Percentiles rank a stretch among this genome's conserved stretches.
Conservation (phyloP, 202 grass and related monocot genomes). For the Carex sylvatica region DNA sequence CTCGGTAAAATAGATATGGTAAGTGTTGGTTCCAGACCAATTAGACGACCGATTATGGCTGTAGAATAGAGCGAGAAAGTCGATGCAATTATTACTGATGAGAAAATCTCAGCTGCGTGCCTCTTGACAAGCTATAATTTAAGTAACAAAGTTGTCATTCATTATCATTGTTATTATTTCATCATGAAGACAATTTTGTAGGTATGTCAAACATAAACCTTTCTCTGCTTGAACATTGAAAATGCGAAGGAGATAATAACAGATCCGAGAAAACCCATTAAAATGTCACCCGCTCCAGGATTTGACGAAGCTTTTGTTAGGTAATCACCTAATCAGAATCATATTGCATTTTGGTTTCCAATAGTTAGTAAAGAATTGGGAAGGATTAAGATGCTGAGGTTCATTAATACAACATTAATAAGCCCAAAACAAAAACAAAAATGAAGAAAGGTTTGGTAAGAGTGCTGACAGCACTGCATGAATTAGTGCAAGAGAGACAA, state of each 20-base stretch:
- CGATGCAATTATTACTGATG: constrained; percentile 64
- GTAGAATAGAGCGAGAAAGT: constrained; percentile 87
- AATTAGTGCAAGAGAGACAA: constrained; percentile 5
- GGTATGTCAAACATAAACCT: constrained; percentile 32
- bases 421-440: background rate
- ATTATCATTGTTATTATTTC: constrained; percentile 7
- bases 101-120: constrained; percentile 91
- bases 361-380: background rate
- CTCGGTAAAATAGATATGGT: constrained; percentile 85
- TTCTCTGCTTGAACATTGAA: constrained; percentile 96
- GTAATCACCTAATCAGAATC: constrained; percentile 58
- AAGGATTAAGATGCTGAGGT: background rate
- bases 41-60: constrained; percentile 58
- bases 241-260: constrained; percentile 96
- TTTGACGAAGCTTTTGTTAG: constrained; percentile 75
- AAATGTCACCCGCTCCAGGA: constrained; percentile 84
- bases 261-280: constrained; percentile 95
- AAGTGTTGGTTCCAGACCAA: constrained; percentile 63
- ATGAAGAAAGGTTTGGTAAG: background rate
- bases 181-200: background rate
- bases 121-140: constrained; percentile 77
- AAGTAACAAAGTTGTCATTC: background rate
- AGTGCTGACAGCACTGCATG: background rate
- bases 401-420: background rate
- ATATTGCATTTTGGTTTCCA: constrained; percentile 8